Percentiles rank a stretch among this genome's conserved stretches.
Evolutionary conservation across 352 stramenopile genomes (phyloP).

Genomic region (Globisporangium parvum): DNA sequence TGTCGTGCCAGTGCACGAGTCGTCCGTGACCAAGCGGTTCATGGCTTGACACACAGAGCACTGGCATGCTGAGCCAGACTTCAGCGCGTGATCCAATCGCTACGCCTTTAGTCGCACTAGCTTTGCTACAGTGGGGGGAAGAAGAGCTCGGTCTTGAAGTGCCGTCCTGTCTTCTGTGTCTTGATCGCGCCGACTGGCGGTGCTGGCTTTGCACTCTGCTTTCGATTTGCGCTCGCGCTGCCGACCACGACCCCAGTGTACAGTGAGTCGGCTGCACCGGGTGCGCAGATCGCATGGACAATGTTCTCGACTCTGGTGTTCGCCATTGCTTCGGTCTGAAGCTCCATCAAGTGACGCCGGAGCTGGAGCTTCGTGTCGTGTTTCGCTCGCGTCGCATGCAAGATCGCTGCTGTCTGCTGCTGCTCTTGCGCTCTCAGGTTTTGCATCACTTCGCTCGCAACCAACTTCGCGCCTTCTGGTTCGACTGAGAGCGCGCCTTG

Average conservation of each 20-base stretch:
- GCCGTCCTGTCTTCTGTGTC: slow-evolving; percentile 22
- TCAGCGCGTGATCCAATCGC: no score
- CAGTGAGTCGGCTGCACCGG: slow-evolving; percentile 17
- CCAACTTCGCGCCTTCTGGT: slow-evolving; percentile 14
- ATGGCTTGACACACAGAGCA: no score
- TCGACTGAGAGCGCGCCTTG: slow-evolving; percentile 6
- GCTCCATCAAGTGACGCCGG: slow-evolving; percentile 6
- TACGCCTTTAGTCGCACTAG: not conserved
- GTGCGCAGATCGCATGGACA: slow-evolving; percentile 18
- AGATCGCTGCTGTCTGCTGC: slow-evolving; percentile 20
- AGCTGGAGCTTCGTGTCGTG: slow-evolving; percentile 14
- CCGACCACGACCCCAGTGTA: slow-evolving; percentile 24
- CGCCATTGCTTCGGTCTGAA: slow-evolving; percentile 2
- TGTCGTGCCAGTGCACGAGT: no score
- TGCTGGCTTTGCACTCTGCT: not conserved
- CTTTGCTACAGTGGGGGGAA: slow-evolving; percentile 18
- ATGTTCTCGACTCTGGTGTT: slow-evolving; percentile 22
- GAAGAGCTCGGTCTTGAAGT: slow-evolving; percentile 30
- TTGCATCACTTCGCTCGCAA: slow-evolving; percentile 19
- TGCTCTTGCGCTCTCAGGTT: slow-evolving; percentile 24
- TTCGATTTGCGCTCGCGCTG: slow-evolving; percentile 3
- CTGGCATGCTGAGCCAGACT: no score
- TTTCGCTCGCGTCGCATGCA: slow-evolving; percentile 19
- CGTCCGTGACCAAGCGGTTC: no score
- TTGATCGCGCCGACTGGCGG: slow-evolving; percentile 3